Conservation (phyloP, 345 rosid genomes). For the Combretum micranthum region DNA sequence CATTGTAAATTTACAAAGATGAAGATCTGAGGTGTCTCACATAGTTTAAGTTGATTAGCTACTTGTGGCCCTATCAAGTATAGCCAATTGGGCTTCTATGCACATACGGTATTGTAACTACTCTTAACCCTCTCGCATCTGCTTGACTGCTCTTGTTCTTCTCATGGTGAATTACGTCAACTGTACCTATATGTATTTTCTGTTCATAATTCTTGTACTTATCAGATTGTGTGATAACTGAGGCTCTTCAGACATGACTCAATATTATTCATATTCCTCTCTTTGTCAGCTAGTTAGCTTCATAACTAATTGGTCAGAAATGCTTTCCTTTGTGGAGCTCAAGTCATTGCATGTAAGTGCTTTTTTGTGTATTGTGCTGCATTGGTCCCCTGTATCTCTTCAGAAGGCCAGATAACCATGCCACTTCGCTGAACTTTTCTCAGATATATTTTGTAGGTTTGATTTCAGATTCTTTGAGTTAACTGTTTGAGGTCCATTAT, state of each 20-base stretch:
- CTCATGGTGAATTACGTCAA: constrained; percentile 12
- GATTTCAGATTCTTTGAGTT: no score
- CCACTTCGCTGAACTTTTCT: no score
- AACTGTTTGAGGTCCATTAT: no score
- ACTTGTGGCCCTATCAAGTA: constrained; percentile 40
- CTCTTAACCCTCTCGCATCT: constrained; percentile 11
- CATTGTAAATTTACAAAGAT: constrained; percentile 55
- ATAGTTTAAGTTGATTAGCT: constrained; percentile 28
- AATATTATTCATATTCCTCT: not conserved
- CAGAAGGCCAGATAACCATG: no score
- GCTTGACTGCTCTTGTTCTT: constrained; percentile 16
- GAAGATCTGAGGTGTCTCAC: constrained; percentile 30
- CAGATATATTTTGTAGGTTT: no score
- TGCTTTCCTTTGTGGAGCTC: no score
- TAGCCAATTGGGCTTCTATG: constrained; percentile 35
- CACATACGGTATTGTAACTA: constrained; percentile 32
- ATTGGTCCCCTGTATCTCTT: no score
- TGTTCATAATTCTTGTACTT: constrained; percentile 15
- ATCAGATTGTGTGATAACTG: constrained; percentile 6
- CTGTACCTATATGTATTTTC: constrained; percentile 5
- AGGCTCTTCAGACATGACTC: not conserved
- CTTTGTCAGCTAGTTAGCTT: not conserved
- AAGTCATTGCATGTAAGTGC: no score
- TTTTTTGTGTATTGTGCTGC: no score
- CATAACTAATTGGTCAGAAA: no score